Percentiles rank a stretch among this genome's conserved stretches.
Evolutionary conservation across 2,329 filamentous ascomycete genomes (phyloP).

Genomic region (Diaporthe velutina): DNA sequence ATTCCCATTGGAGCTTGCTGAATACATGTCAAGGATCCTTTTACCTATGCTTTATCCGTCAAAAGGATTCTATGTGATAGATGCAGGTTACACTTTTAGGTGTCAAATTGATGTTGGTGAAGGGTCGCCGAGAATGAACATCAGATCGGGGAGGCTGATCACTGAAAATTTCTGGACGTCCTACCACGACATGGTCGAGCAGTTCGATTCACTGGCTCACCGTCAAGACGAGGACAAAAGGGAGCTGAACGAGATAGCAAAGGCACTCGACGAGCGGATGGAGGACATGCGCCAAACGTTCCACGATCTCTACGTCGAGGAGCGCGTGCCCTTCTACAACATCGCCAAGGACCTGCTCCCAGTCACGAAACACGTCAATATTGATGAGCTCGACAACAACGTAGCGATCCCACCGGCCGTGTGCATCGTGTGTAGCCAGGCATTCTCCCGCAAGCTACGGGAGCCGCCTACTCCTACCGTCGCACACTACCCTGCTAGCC

Average conservation of each 20-base stretch:
- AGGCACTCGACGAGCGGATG: not conserved
- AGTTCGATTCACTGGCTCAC: not conserved
- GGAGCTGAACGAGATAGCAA: slow-evolving; percentile 6
- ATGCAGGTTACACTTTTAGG: no score
- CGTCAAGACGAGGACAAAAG: not conserved
- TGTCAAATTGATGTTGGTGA: not conserved
- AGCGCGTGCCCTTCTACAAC: not conserved
- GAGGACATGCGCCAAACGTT: not conserved
- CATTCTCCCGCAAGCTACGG: not conserved
- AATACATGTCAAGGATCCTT: not conserved
- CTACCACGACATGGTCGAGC: not conserved
- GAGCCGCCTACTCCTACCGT: not conserved
- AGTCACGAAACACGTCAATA: not conserved
- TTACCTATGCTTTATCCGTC: not conserved
- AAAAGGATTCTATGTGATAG: not conserved
- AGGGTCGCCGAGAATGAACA: no score
- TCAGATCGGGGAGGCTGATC: not conserved
- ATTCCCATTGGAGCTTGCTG: not conserved
- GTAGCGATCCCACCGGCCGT: not conserved
- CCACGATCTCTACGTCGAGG: not conserved
- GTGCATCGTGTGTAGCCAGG: not conserved
- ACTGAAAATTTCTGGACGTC: not conserved
- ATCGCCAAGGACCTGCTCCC: slow-evolving; percentile 14
- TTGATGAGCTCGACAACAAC: not conserved
- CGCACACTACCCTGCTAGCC: not conserved